Evolutionary conservation across 345 rosid species (phyloP).

Genomic region (Sonneratia caseolaris): DNA sequence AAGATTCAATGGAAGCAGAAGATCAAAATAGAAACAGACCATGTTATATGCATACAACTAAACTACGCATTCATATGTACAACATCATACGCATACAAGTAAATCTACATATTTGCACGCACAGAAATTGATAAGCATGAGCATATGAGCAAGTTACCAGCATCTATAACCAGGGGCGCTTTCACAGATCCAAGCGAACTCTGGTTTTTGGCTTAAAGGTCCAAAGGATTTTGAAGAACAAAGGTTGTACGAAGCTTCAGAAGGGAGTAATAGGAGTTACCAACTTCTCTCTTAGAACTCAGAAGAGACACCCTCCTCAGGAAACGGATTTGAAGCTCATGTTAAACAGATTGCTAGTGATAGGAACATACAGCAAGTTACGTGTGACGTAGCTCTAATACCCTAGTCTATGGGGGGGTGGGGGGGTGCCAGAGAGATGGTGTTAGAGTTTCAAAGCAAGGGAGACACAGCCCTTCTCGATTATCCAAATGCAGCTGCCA

Average conservation of each 20-base stretch:
- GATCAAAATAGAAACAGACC: background rate
- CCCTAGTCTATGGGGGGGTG: background rate
- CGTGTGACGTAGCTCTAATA: background rate
- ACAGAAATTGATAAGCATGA: background rate
- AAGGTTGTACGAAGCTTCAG: background rate
- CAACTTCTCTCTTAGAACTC: background rate
- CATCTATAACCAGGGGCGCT: background rate
- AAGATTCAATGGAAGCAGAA: background rate
- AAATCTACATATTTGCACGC: background rate
- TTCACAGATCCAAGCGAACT: background rate
- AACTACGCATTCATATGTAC: background rate
- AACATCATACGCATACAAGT: too few species aligned
- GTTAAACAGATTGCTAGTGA: background rate
- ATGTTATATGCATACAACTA: background rate
- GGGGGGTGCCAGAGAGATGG: background rate
- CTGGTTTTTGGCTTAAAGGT: background rate
- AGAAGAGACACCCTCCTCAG: background rate
- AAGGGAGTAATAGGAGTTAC: background rate
- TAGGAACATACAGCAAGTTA: background rate
- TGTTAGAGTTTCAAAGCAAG: background rate
- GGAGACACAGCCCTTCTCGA: background rate
- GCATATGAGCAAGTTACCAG: background rate
- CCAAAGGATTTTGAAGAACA: background rate
- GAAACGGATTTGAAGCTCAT: background rate
- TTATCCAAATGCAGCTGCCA: background rate